Percentiles rank a stretch among this genome's conserved stretches.
Evolutionary conservation across 805 yeast genomes (phyloP).

Genomic region (Yarrowia sp.): DNA sequence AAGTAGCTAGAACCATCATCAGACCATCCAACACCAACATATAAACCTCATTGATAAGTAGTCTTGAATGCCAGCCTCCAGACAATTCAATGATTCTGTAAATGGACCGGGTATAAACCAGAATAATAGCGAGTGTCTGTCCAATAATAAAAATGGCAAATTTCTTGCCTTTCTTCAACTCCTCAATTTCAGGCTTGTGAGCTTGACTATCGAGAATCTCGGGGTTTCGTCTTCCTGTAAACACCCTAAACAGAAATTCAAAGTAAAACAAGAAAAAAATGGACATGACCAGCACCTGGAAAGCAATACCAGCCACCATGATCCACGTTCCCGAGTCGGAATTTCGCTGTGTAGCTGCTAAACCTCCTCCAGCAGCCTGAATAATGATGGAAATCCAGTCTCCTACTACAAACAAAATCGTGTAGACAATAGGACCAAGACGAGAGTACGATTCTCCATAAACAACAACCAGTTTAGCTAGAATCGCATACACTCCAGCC

Average conservation of each 20-base stretch:
- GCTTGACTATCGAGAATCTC: neutral
- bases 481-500: conserved; percentile 74
- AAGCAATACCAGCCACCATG: conserved; percentile 74
- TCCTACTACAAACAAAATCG: conserved; percentile 61
- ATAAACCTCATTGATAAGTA: conserved; percentile 60
- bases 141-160: conserved; percentile 32
- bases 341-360: conserved; percentile 50
- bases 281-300: conserved; percentile 71
- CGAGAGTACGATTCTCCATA: conserved; percentile 55
- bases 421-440: conserved; percentile 54
- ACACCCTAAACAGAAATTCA: conserved; percentile 40
- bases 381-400: conserved; percentile 63
- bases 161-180: conserved; percentile 22
- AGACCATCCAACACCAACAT: conserved; percentile 61
- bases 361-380: conserved; percentile 80
- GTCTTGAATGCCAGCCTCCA: conserved; percentile 66
- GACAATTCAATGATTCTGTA: conserved; percentile 71
- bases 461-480: conserved; percentile 61
- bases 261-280: conserved; percentile 54
- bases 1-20: conserved; percentile 53
- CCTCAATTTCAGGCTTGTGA: conserved; percentile 1
- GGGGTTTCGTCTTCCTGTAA: conserved; percentile 14
- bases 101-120: conserved; percentile 63
- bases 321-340: conserved; percentile 54
- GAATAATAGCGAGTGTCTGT: conserved; percentile 44